A percentile compares a stretch with the other conserved stretches of the same genome.
phyloP scores from a whole-genome alignment of 129 eudicot species.

The Daucus carota region DH1_v3.0 NC_030382.2:43258001-43258500 shows the following conservation, averaged over 20 bases:
- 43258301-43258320: constrained; percentile 43
- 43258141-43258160: not conserved
- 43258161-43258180: not conserved
- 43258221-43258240: not conserved
- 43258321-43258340: constrained; percentile 57
- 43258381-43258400: constrained; percentile 92
- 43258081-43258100: not conserved
- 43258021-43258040: not conserved
- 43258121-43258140: not conserved
- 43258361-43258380: constrained; percentile 58
- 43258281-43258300: constrained; percentile 35
- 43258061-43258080: not conserved
- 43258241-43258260: not conserved
- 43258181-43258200: not conserved
- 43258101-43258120: not conserved
- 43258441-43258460: constrained; percentile 68
- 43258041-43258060: not conserved
- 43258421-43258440: constrained; percentile 73
- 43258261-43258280: not conserved
- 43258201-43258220: not conserved
- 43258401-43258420: constrained; percentile 85
- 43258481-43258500: constrained; percentile 88
- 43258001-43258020: not conserved
- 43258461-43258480: constrained; percentile 81
- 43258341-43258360: constrained; percentile 56